Evolutionary conservation across 2,329 filamentous ascomycete species (phyloP).

Genomic region (Trichoderma simmonsii): DNA sequence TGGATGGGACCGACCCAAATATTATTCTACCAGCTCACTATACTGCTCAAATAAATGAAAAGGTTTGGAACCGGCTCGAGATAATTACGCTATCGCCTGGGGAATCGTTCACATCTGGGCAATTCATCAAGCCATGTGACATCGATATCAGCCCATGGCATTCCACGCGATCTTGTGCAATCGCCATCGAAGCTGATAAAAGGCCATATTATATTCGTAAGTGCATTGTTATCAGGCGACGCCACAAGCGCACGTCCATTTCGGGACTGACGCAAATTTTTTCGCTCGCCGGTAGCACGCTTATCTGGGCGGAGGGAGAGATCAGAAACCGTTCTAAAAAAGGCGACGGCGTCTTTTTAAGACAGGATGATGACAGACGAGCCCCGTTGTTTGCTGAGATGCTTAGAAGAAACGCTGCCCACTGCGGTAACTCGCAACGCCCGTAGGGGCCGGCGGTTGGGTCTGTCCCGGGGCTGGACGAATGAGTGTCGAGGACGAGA

Average conservation of each 20-base stretch:
- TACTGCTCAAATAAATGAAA: neutral
- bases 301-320: conserved; percentile 15
- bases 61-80: neutral
- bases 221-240: conserved; percentile 15
- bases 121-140: conserved; percentile 6
- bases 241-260: conserved; percentile 5
- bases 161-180: neutral
- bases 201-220: neutral
- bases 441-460: neutral
- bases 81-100: neutral
- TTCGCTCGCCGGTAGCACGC: neutral
- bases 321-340: conserved; percentile 7
- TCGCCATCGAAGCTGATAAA: neutral
- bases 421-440: conserved; percentile 10
- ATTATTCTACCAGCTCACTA: neutral
- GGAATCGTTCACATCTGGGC: neutral
- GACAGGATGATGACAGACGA: conserved; percentile 7
- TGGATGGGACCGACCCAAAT: neutral
- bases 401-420: neutral
- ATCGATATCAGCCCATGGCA: conserved; percentile 14
- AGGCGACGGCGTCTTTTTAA: conserved; percentile 7
- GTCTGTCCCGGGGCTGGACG: neutral
- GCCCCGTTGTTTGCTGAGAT: neutral
- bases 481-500: neutral
- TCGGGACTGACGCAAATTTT: conserved; percentile 6